Percentiles rank a stretch among this genome's conserved stretches.
These are phyloP conservation scores for Gaeumannomyces sp. DNA, from an alignment of 2,329 filamentous ascomycete species.

Conservation along the genomic window DNA sequence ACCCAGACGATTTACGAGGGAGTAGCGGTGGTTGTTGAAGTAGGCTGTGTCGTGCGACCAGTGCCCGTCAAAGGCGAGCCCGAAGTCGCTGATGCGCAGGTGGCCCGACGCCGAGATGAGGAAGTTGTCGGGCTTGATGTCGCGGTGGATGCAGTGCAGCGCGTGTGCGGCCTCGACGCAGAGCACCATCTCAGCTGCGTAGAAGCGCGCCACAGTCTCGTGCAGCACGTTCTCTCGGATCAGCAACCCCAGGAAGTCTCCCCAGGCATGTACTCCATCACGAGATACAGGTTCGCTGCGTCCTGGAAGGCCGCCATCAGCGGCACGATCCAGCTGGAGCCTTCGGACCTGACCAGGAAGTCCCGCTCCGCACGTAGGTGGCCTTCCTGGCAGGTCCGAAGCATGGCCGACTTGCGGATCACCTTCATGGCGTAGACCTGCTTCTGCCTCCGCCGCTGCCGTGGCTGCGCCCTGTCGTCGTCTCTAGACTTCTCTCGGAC, in stretches of 20 bases:
- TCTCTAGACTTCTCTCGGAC: slow-evolving; percentile 54
- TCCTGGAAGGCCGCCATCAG: slow-evolving; percentile 89
- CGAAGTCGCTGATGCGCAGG: slow-evolving; percentile 93
- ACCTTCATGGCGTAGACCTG: slow-evolving; percentile 90
- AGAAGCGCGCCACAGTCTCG: slow-evolving; percentile 75
- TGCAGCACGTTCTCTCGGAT: slow-evolving; percentile 78
- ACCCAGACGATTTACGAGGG: slow-evolving; percentile 67
- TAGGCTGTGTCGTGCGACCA: slow-evolving; percentile 89
- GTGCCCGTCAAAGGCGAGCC: slow-evolving; percentile 88
- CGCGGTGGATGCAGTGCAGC: slow-evolving; percentile 86
- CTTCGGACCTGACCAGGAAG: slow-evolving; percentile 81
- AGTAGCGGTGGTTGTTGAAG: slow-evolving; percentile 77
- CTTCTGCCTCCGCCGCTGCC: slow-evolving; percentile 13
- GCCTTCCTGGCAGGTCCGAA: slow-evolving; percentile 84
- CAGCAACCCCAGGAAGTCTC: slow-evolving; percentile 83
- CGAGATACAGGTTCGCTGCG: slow-evolving; percentile 73
- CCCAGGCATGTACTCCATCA: slow-evolving; percentile 99
- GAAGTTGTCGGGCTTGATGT: slow-evolving; percentile 97
- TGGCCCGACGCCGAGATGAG: slow-evolving; percentile 83
- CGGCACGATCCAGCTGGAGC: slow-evolving; percentile 83
- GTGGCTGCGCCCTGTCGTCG: slow-evolving; percentile 13
- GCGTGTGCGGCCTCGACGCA: slow-evolving; percentile 89
- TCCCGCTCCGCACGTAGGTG: slow-evolving; percentile 88
- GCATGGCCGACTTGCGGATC: slow-evolving; percentile 89
- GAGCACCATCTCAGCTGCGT: slow-evolving; percentile 91